Evolutionary conservation across 768 basidiomycete species (phyloP).

Genomic region (Tephrocybe sp.): DNA sequence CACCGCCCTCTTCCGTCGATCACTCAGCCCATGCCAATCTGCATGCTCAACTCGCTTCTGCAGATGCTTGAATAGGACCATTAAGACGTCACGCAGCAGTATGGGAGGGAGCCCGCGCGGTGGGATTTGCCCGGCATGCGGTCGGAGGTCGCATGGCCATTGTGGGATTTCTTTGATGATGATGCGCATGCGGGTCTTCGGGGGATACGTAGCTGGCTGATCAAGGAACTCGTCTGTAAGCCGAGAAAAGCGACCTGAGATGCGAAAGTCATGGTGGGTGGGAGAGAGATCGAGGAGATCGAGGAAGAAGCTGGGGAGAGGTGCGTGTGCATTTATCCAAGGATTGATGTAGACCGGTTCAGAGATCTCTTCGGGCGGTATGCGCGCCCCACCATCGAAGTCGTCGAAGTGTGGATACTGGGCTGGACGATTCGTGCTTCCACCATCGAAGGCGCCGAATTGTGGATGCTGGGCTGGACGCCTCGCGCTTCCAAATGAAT

Average conservation of each 20-base stretch:
- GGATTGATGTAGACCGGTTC: slow-evolving; percentile 40
- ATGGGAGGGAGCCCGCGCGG: slow-evolving; percentile 38
- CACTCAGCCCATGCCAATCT: slow-evolving; percentile 35
- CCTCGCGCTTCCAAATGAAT: slow-evolving; percentile 3
- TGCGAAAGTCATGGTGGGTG: slow-evolving; percentile 46
- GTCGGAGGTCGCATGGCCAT: slow-evolving; percentile 60
- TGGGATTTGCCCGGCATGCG: slow-evolving; percentile 25
- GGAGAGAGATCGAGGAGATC: slow-evolving; percentile 52
- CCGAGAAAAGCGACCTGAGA: slow-evolving; percentile 24
- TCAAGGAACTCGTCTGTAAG: slow-evolving; percentile 45
- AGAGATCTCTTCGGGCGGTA: background rate
- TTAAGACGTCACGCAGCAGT: slow-evolving; percentile 56
- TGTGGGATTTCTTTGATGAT: slow-evolving; percentile 51
- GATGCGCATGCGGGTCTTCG: slow-evolving; percentile 51
- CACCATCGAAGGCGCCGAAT: too few relatives aligned
- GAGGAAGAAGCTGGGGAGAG: slow-evolving; percentile 48
- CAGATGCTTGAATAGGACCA: slow-evolving; percentile 46
- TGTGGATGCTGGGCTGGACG: background rate
- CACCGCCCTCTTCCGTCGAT: slow-evolving; percentile 30
- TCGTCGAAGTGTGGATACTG: too few relatives aligned
- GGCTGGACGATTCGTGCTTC: too few relatives aligned
- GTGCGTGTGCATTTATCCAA: slow-evolving; percentile 50
- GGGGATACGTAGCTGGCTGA: slow-evolving; percentile 58
- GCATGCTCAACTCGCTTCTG: slow-evolving; percentile 40
- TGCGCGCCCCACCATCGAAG: too few relatives aligned